A percentile compares a stretch with the other conserved stretches of the same genome.
Conservation (phyloP, 1,284 basidiomycete genomes). For the Gomphus sp. region DNA sequence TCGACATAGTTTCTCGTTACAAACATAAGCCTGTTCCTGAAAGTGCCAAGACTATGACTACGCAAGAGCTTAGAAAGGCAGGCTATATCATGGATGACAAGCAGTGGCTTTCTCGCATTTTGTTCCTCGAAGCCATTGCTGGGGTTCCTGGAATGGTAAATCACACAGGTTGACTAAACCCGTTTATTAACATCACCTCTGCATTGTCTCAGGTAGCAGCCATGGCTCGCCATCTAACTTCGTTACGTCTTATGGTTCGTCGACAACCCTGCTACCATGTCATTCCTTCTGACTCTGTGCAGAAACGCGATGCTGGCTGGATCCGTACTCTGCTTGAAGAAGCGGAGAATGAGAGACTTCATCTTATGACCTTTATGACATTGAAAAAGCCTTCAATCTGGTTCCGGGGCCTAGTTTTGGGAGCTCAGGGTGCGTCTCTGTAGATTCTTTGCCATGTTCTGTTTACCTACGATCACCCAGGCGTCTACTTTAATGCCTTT, state of each 20-base stretch:
- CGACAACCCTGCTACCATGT: neutral
- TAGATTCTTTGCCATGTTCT: neutral
- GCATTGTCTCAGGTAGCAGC: slow-evolving; percentile 38
- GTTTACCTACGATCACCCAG: slow-evolving; percentile 19
- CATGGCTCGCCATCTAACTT: slow-evolving; percentile 74
- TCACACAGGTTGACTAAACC: neutral
- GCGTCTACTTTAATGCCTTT: slow-evolving; percentile 86
- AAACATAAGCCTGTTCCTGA: slow-evolving; percentile 61
- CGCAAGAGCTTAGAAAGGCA: slow-evolving; percentile 62
- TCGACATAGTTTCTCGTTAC: slow-evolving; percentile 77
- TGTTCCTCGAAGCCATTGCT: slow-evolving; percentile 87
- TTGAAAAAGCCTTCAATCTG: slow-evolving; percentile 68
- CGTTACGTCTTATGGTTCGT: slow-evolving; percentile 73
- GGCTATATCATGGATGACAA: slow-evolving; percentile 67
- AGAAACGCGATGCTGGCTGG: slow-evolving; percentile 88
- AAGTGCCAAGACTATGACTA: slow-evolving; percentile 42
- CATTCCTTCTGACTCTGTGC: slow-evolving; percentile 7
- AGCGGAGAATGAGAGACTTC: slow-evolving; percentile 95
- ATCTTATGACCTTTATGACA: slow-evolving; percentile 90
- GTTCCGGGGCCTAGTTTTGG: slow-evolving; percentile 76
- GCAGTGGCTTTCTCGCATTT: slow-evolving; percentile 75
- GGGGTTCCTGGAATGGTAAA: slow-evolving; percentile 89
- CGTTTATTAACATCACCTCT: neutral
- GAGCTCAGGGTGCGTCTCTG: slow-evolving; percentile 49
- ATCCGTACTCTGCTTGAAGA: slow-evolving; percentile 80